Conservation (phyloP, 768 basidiomycete genomes). For the Lyophyllum shimeji region DNA sequence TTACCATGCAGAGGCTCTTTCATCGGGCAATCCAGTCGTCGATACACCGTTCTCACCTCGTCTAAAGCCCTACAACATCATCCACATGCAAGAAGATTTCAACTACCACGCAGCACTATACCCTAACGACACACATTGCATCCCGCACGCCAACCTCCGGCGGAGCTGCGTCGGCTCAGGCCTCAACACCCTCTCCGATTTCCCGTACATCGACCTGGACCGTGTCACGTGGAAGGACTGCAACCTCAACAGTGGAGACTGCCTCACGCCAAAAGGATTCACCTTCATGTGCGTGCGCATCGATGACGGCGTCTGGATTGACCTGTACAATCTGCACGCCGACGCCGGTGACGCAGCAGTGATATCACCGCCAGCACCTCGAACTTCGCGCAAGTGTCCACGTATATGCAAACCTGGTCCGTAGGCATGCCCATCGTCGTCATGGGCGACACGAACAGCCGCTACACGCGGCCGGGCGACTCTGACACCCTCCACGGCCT, state of each 20-base stretch:
- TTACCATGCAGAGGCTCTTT: slow-evolving; percentile 20
- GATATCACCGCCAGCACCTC: slow-evolving; percentile 30
- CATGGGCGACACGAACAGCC: slow-evolving; percentile 38
- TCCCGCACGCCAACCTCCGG: slow-evolving; percentile 38
- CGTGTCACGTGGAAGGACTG: slow-evolving; percentile 31
- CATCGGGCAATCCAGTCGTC: slow-evolving; percentile 25
- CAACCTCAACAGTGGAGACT: slow-evolving; percentile 29
- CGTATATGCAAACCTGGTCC: slow-evolving; percentile 29
- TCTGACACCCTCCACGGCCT: slow-evolving; percentile 24
- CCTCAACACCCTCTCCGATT: slow-evolving; percentile 36
- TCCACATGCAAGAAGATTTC: slow-evolving; percentile 38
- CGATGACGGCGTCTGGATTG: slow-evolving; percentile 32
- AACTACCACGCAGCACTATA: slow-evolving; percentile 37
- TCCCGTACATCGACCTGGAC: slow-evolving; percentile 30
- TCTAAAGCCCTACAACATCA: slow-evolving; percentile 30
- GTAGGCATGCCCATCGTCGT: slow-evolving; percentile 33
- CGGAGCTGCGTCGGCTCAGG: slow-evolving; percentile 33
- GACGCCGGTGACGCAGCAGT: slow-evolving; percentile 33
- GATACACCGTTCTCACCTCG: slow-evolving; percentile 31
- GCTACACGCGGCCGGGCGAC: slow-evolving; percentile 31
- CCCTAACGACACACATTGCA: slow-evolving; percentile 31
- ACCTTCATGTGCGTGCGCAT: slow-evolving; percentile 32
- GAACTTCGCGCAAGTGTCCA: slow-evolving; percentile 32
- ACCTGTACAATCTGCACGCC: slow-evolving; percentile 38
- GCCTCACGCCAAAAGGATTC: slow-evolving; percentile 40